Percentiles rank a stretch among this genome's conserved stretches.
Conservation (phyloP, 1,284 basidiomycete genomes). For the Pulveroboletus sp. region DNA sequence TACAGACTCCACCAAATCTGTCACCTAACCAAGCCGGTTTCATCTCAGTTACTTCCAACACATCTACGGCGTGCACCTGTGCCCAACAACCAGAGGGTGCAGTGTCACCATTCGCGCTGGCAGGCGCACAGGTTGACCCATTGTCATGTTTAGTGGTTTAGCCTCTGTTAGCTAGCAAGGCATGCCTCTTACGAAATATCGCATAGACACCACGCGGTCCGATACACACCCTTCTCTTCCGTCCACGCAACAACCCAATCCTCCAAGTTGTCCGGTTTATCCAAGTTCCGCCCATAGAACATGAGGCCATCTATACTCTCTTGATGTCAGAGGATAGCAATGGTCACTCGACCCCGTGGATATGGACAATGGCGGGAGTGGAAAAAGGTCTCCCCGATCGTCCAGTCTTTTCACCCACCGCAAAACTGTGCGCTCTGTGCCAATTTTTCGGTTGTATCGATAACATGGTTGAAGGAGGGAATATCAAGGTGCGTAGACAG, state of each 20-base stretch:
- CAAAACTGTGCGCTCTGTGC: constrained; percentile 6
- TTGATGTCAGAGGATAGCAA: too few species aligned
- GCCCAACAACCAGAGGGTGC: constrained; percentile 21
- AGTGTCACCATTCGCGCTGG: constrained; percentile 29
- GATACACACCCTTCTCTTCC: too few species aligned
- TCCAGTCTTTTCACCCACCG: constrained; percentile 42
- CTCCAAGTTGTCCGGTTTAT: constrained; percentile 42
- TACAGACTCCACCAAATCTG: constrained; percentile 32
- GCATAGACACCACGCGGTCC: too few species aligned
- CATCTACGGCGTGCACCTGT: constrained; percentile 36
- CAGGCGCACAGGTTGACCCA: constrained; percentile 35
- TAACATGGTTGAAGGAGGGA: constrained; percentile 18
- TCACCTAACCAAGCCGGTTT: constrained; percentile 48
- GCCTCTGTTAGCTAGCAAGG: constrained; percentile 37
- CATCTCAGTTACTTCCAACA: constrained; percentile 28
- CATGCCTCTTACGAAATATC: background rate
- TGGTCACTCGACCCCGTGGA: too few species aligned
- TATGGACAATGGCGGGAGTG: too few species aligned
- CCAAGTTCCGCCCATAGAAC: too few species aligned
- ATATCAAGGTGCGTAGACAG: constrained; percentile 17
- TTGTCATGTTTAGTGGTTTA: constrained; percentile 43
- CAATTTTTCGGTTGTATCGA: constrained; percentile 9
- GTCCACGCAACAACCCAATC: constrained; percentile 39
- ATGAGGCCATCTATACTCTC: too few species aligned
- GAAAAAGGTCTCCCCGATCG: too few species aligned